Evolutionary conservation across 164 flowering plant genomes (phyloP).

Genomic region (Chimonanthus salicifolius): DNA sequence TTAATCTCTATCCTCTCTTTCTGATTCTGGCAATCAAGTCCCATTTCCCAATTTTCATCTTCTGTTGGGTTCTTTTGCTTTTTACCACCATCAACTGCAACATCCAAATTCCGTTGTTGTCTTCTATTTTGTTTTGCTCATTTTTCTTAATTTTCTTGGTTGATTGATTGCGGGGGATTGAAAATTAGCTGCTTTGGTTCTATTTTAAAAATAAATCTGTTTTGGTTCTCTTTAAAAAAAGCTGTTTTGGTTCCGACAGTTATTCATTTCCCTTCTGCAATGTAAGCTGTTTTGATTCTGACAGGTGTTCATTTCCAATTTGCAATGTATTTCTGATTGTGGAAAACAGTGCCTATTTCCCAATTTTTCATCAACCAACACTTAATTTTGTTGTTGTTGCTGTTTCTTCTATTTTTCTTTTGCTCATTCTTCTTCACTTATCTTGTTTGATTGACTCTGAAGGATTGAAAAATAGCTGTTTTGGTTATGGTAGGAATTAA

Average conservation of each 20-base stretch:
- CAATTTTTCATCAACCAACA: not conserved
- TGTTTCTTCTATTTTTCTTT: not conserved
- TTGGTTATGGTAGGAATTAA: not conserved
- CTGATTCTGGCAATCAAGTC: not conserved
- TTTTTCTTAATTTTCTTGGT: not conserved
- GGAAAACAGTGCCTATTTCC: not conserved
- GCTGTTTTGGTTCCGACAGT: too few species aligned
- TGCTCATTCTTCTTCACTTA: not conserved
- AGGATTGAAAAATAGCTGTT: slow-evolving; percentile 4
- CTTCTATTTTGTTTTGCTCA: not conserved
- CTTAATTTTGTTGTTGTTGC: not conserved
- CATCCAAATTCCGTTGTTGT: not conserved
- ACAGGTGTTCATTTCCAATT: not conserved
- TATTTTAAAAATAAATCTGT: too few species aligned
- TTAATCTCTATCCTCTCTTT: not conserved
- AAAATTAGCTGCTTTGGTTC: not conserved
- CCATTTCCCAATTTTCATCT: slow-evolving; percentile 2
- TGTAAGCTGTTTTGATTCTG: too few species aligned
- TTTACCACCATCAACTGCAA: not conserved
- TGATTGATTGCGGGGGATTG: not conserved
- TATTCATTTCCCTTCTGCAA: too few species aligned
- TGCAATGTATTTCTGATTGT: not conserved
- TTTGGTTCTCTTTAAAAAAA: too few species aligned
- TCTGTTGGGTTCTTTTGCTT: not conserved
- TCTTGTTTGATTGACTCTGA: not conserved